Evolutionary conservation across 305 asterid species (phyloP), one percentile per base, ranked within the genome.

Genomic region (Ilex paraguariensis): DNA sequence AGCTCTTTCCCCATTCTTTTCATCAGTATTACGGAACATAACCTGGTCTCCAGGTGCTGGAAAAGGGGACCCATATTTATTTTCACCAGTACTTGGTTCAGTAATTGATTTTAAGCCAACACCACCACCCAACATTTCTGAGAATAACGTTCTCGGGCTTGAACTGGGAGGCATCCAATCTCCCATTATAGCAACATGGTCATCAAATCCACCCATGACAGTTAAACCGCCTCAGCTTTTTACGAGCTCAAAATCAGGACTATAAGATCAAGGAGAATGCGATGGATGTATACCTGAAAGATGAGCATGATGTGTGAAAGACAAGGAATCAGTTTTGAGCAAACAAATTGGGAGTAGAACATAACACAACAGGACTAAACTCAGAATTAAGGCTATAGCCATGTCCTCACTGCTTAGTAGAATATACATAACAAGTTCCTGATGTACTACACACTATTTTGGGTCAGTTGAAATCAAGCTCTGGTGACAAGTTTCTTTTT

Each of bases 141-240:
- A 65, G 65, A 80, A 77, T 28, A 71, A 57, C 0, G 82, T 46
- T 56, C 84, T 74, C 4, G 86, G 80, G 63, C 85, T 82, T 40
- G 86, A 86, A 60, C 81, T 79, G 8, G 76, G 83, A 61, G 80
- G 69, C 87, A 80, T 70, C 91, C 92, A 85, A 70, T 90, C 95
- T 72, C 84, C 95, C 77, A 82, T 77, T 7, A 78, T 45, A 70
- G 87, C 82, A 60, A 77, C 84, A 52, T 80, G 88, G 60, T 90
- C 95, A 76, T 85, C 91, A 68, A 77, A 90, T 46, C 86, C 90
- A 59, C 87, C 84, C 90, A 85, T 85, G 66, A 66, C n/a, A 52
- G n/a, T 7, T 14, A 14, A 6, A 15, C 28, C n/a, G 56, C 31
- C 10, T 8, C 28, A 4, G 31, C 2, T 1, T 14, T 14, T 17